Evolutionary conservation across 768 basidiomycete species (phyloP), one percentile per base, ranked within the genome.

Genomic region (Suillus variegatus): DNA sequence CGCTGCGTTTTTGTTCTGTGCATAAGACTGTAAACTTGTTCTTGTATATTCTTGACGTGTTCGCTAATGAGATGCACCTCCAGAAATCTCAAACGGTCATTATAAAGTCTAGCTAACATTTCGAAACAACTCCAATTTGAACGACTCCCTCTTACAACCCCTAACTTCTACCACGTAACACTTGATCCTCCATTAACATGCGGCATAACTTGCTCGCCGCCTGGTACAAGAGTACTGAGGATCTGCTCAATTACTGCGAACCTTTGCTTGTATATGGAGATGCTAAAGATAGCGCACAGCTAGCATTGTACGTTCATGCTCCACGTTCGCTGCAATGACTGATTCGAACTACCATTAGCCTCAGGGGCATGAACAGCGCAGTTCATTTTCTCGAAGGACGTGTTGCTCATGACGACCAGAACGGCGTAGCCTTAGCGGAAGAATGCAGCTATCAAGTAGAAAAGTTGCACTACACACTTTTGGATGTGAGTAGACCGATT

Each of bases 151-250:
- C 12, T 25, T 14, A 49, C 7, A 49, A 49, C 22, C 22, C 47
- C 13, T 25, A 25, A 47, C 12, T 12, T 32, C 32, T 20, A 32
- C 25, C 51, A 51, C 51, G 6, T 32, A 28, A 18, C 25, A 52
- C 14, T 18, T 6, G 32, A 32, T 20, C 18, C 54, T 28, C 32
- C 32, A 28, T 28, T 18, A 7, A 52, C 16, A 55, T 55, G 54
- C n/a, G n/a, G n/a, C 54, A 18, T n/a, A 55, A 12, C 20, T 32
- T 35, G 32, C 20, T 55, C 54, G 54, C 54, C 18, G 32, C 54
- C 18, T 55, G 54, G 54, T 55, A 55, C 32, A 55, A 55, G 32
- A 55, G 32, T 20, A 55, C 54, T n/a, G 54, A 55, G 32, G 32
- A 35, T 6, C 32, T 55, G 20, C 54, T 55, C 32, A 13, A 55